A percentile compares a stretch with the other conserved stretches of the same genome.
phyloP scores from a whole-genome alignment of 2,329 filamentous ascomycete genomes.

The Verticillium zaregamsianum region DNA sequence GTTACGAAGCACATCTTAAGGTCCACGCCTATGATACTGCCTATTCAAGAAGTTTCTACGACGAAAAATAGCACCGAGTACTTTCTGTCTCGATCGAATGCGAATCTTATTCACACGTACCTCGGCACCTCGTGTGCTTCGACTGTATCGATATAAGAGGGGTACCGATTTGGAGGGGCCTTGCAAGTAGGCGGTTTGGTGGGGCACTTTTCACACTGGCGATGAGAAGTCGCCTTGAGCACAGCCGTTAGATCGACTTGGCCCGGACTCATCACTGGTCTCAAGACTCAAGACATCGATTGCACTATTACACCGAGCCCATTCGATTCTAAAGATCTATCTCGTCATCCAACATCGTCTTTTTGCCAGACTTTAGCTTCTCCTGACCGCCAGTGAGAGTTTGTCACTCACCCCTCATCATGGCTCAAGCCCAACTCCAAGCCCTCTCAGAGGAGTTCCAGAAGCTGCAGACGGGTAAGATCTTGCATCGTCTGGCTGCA shows the following conservation, averaged over 20 bases:
- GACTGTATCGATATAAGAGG: neutral
- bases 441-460: conserved; percentile 82
- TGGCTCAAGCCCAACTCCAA: conserved; percentile 79
- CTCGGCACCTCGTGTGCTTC: neutral
- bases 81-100: neutral
- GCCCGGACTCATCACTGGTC: neutral
- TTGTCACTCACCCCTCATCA: conserved; percentile 26
- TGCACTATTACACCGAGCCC: neutral
- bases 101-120: too few species aligned
- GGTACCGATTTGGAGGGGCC: neutral
- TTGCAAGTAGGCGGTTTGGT: neutral
- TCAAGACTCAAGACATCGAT: neutral
- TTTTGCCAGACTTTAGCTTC: neutral
- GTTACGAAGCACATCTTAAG: neutral
- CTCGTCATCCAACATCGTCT: neutral
- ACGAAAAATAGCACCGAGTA: too few species aligned
- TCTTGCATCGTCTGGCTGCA: neutral
- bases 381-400: neutral
- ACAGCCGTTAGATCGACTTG: neutral
- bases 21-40: neutral
- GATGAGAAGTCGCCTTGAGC: neutral
- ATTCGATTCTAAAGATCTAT: neutral
- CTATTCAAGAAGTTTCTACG: too few species aligned
- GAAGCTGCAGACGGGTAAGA: conserved; percentile 74
- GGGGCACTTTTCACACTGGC: neutral